Conservation (phyloP, 805 yeast species). For the Wickerhamiella kurtzmanii region DNA sequence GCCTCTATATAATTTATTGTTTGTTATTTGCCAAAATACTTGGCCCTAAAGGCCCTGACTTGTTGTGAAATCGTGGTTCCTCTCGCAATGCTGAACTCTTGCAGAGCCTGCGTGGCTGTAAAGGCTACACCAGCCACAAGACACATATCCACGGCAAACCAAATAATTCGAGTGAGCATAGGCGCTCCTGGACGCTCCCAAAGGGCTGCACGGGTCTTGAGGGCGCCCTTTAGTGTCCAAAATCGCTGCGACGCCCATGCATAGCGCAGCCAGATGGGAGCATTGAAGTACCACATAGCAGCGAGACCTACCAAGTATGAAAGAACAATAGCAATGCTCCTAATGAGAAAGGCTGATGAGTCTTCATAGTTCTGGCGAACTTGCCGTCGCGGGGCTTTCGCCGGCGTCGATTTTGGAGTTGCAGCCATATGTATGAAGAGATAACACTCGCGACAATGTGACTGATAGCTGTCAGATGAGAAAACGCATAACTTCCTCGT, state of each 20-base stretch:
- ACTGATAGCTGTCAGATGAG: background rate
- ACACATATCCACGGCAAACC: background rate
- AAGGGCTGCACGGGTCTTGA: background rate
- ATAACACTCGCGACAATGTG: background rate
- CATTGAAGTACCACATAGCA: background rate
- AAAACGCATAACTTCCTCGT: background rate
- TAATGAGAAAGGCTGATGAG: background rate
- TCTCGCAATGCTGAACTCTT: background rate
- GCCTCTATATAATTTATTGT: background rate
- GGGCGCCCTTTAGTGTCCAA: background rate
- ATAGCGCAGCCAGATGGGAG: background rate
- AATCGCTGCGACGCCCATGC: background rate
- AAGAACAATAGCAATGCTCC: background rate
- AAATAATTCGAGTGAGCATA: background rate
- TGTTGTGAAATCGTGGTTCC: background rate
- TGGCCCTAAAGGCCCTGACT: background rate
- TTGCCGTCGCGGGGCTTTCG: background rate
- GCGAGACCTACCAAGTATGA: background rate
- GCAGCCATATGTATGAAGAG: background rate
- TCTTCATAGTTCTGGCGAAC: background rate
- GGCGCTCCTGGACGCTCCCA: background rate
- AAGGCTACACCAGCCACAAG: background rate
- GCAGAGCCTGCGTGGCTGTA: background rate
- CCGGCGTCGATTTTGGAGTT: background rate
- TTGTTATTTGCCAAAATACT: background rate